Base-by-base conservation (phyloP, 371 early-diverging fungal species). In the Rhizopus stolonifer region DNA sequence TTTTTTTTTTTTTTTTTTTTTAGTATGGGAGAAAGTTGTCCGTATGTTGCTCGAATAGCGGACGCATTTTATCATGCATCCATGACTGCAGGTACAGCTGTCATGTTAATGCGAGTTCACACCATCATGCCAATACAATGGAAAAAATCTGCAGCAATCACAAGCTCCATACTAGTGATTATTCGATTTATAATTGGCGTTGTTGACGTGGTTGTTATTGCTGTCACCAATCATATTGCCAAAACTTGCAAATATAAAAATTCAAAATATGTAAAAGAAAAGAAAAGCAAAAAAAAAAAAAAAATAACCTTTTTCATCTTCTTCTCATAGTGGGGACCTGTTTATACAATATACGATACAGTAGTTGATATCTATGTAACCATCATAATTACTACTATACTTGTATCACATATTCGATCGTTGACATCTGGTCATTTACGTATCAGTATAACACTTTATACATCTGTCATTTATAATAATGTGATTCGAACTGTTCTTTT, bases 321-420 rank as follows among this genome's bases (percentile, higher is more conserved):
- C n/a, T n/a, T n/a, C n/a, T 10, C n/a, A n/a, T 43, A 68, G 69
- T 74, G 75, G 75, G 72, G 77, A 1, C 66, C 70, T 10, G 64
- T 76, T 2, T 76, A 76, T 46, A 76, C 77, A 2, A 48, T 76
- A 22, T 49, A 46, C 14, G 77, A 76, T 38, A 70, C 72, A n/a
- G 5, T 61, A 0, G 63, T 72, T 13, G 77, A 76, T 49, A 19
- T 72, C 0, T 76, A 76, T 33, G 73, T 72, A 2, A 72, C 73
- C 10, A 0, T 64, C 10, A 55, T 64, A 47, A 70, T 76, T 5
- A 64, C 49, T 19, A 46, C 25, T 15, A 58, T 70, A 32, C 48
- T 76, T 3, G 29, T 67, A 4, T 52, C 25, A 8, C 77, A 76
- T 46, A 66, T 76, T 34, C 60, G 57, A 2, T 55, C 56, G 14